Base-by-base conservation (phyloP, 2,329 filamentous ascomycete genomes). In the Amylocarpus encephaloides region DNA sequence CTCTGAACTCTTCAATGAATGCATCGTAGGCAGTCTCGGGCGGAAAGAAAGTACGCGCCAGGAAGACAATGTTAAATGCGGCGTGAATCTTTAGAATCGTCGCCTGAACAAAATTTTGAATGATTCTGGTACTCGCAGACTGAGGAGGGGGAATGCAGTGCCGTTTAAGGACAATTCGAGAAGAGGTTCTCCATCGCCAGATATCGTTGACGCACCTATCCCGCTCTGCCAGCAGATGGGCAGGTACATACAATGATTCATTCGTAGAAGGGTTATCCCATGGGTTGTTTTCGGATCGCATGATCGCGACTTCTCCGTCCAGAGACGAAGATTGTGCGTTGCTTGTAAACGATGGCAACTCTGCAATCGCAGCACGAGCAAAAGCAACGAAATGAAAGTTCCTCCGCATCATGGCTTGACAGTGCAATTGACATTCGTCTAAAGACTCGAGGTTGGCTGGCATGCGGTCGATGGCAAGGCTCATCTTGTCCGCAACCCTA, bases 21-120 rank as follows among this genome's bases (percentile, higher is more conserved):
- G 22, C 34, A 42, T 56, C 53, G 39, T 56, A 54, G n/a, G 36
- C 22, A 22, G 35, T 48, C 40, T 54, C 53, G 6, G 44, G 34
- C 1, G 15, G 36, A 29, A 32, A 46, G n/a, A 54, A 54, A 2
- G 46, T 22, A 1, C 38, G 34, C 5, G 39, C 26, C 9, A 56
- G 38, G 3, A 15, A n/a, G 9, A 56, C 32, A 7, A 47, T 38
- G 33, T 46, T 50, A 5, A 51, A 38, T 0, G 51, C 49, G 0
- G 42, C 48, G 11, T 56, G 53, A 16, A 55, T 41, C 34, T 43
- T 33, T 9, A 54, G 19, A 2, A 55, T 13, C 22, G 36, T 30
- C 1, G 48, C 50, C 9, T 45, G 41, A 1, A 48, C 16, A 35
- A 50, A 58, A 12, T 47, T 42, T 44, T 48, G 22, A 16, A 15